Evolutionary conservation across 257 asterid genomes (phyloP).

Genomic region (Penstemon eatonii): DNA sequence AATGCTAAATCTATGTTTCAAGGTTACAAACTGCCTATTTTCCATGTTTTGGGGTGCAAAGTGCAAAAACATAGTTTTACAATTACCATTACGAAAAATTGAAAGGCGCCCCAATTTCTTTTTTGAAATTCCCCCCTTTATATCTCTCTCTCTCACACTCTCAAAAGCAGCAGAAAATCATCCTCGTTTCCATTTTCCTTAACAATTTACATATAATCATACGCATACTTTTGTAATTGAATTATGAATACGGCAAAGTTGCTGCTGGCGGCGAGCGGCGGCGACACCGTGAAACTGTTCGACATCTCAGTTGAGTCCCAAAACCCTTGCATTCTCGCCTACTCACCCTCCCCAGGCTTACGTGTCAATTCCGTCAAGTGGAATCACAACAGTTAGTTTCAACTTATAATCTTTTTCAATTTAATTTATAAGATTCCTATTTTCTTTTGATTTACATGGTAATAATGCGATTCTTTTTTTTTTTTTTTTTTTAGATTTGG

Average conservation of each 20-base stretch:
- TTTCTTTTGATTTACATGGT: constrained; percentile 1
- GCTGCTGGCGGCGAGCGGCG: constrained; percentile 79
- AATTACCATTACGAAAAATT: no score
- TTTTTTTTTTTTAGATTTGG: constrained; percentile 61
- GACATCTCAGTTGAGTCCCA: constrained; percentile 79
- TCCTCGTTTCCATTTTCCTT: constrained; percentile 28
- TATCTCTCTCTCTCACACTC: no score
- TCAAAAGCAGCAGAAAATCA: no score
- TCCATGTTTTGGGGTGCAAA: no score
- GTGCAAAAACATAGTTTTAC: no score
- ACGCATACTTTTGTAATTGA: constrained; percentile 16
- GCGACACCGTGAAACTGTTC: constrained; percentile 90
- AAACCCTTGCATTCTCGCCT: constrained; percentile 81
- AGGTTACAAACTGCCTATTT: no score
- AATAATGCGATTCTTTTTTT: neutral
- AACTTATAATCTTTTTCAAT: constrained; percentile 6
- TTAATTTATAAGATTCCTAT: constrained; percentile 1
- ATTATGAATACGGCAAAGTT: constrained; percentile 60
- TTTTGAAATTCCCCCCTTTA: no score
- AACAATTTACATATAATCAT: neutral
- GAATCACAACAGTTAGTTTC: constrained; percentile 87
- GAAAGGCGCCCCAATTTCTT: no score
- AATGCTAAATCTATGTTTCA: no score
- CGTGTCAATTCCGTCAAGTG: constrained; percentile 88
- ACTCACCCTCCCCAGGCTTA: constrained; percentile 68